phyloP scores from a whole-genome alignment of 169 alveolate genomes.

The Plasmodium knowlesi region DNA sequence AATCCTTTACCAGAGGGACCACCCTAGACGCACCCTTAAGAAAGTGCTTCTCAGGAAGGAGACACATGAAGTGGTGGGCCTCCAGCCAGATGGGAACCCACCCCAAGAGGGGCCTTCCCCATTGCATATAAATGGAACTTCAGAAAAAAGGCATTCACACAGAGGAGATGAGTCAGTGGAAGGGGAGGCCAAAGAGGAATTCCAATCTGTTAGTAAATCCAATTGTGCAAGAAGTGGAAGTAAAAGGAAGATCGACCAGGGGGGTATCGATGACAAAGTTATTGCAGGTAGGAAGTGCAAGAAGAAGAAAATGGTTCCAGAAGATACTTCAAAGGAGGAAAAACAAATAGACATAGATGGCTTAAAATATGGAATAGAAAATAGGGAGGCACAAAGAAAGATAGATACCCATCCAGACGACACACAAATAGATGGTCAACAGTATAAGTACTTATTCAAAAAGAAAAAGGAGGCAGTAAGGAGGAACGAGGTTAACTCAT shows the following conservation, averaged over 20 bases:
- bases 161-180: not conserved
- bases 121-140: not conserved
- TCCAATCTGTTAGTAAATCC: not conserved
- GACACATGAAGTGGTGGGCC: not conserved
- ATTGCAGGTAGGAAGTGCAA: not conserved
- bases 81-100: not conserved
- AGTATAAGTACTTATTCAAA: slow-evolving; percentile 54
- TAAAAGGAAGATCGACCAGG: not conserved
- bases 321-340: not conserved
- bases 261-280: not conserved
- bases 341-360: not conserved
- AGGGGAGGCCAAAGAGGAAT: not conserved
- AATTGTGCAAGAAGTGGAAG: not conserved
- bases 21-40: not conserved
- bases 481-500: not conserved
- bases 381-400: not conserved
- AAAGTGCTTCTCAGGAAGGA: not conserved
- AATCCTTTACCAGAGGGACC: slow-evolving; percentile 7
- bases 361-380: not conserved
- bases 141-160: not conserved
- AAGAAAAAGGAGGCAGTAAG: not conserved
- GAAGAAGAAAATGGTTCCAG: not conserved
- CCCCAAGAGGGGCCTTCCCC: not conserved
- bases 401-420: not conserved
- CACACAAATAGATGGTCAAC: not conserved